Evolutionary conservation across 148 eudicot genomes (phyloP).

Genomic region (Pharnaceum exiguum): DNA sequence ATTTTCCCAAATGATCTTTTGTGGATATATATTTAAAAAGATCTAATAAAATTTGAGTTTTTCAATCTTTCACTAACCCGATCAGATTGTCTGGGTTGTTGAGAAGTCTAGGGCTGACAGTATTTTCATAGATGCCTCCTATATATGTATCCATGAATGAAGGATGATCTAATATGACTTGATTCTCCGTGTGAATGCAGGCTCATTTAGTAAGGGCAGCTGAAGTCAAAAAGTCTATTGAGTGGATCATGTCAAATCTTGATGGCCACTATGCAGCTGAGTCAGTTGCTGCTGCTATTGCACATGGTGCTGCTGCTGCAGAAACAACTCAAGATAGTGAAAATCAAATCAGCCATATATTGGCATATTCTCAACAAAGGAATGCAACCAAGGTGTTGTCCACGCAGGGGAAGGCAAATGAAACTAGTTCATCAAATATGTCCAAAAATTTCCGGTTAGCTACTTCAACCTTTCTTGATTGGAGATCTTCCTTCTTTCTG

Average conservation of each 20-base stretch:
- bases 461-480: constrained; percentile 11
- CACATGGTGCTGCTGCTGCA: constrained; percentile 71
- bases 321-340: constrained; percentile 54
- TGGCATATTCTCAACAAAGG: constrained; percentile 43
- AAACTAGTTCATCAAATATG: constrained; percentile 50
- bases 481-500: not conserved
- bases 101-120: no score
- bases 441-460: constrained; percentile 83
- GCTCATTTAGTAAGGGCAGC: constrained; percentile 87
- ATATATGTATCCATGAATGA: not conserved
- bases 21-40: no score
- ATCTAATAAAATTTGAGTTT: no score
- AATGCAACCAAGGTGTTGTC: constrained; percentile 35
- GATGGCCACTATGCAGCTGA: constrained; percentile 96
- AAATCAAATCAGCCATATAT: constrained; percentile 36
- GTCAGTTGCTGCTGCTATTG: constrained; percentile 95
- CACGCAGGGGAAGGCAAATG: constrained; percentile 56
- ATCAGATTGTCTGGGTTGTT: no score
- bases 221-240: constrained; percentile 92
- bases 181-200: constrained; percentile 68
- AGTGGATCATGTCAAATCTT: constrained; percentile 93
- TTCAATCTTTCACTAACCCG: no score
- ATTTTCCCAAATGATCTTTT: no score
- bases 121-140: not conserved
- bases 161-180: constrained; percentile 44